phyloP scores from a whole-genome alignment of 257 asterid species.

The Jaltomata sinuosa region DNA sequence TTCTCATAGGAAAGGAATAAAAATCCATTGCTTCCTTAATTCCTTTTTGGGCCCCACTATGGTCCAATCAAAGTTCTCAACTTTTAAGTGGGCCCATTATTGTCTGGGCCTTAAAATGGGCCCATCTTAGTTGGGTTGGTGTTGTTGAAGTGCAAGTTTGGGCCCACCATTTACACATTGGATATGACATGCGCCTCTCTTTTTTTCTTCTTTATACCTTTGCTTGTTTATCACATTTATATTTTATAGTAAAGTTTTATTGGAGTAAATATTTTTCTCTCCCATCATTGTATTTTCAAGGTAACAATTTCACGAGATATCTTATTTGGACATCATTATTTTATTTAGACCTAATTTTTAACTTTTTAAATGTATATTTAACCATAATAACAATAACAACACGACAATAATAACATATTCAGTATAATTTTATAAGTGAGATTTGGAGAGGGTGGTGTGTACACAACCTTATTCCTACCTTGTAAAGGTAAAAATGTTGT shows the following conservation, averaged over 20 bases:
- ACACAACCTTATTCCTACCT: too few relatives aligned
- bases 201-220: neutral
- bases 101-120: slow-evolving; percentile 15
- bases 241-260: too few relatives aligned
- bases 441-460: too few relatives aligned
- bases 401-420: too few relatives aligned
- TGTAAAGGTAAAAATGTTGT: too few relatives aligned
- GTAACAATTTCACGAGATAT: too few relatives aligned
- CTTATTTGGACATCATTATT: too few relatives aligned
- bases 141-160: slow-evolving; percentile 41
- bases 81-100: slow-evolving; percentile 27
- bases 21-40: slow-evolving; percentile 28
- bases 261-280: too few relatives aligned
- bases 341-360: too few relatives aligned
- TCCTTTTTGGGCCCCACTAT: slow-evolving; percentile 26
- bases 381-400: too few relatives aligned
- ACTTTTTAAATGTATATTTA: too few relatives aligned
- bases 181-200: slow-evolving; percentile 1
- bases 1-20: slow-evolving; percentile 43
- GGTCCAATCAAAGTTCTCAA: slow-evolving; percentile 12
- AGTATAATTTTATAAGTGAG: neutral
- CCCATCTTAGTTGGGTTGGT: slow-evolving; percentile 60
- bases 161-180: slow-evolving; percentile 60
- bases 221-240: slow-evolving; percentile 42
- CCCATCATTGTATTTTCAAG: too few relatives aligned